A percentile compares a stretch with the other conserved stretches of the same genome.
Evolutionary conservation across 2,329 filamentous ascomycete genomes (phyloP).

Genomic region (Cordyceps cateniannulata): DNA sequence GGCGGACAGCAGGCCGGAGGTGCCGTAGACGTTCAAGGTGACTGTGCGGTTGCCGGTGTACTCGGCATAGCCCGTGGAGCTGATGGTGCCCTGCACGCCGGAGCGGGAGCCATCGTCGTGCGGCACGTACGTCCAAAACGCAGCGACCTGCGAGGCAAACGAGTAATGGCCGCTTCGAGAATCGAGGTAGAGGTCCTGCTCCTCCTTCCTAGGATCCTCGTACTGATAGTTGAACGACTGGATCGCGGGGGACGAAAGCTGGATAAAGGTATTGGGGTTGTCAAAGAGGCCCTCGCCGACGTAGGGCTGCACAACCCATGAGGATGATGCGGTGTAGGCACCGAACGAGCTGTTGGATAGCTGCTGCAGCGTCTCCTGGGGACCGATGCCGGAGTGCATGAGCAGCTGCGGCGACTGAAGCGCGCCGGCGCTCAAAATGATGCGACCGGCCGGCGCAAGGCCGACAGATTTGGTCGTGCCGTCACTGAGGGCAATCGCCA

Average conservation of each 20-base stretch:
- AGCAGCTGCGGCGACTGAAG: constrained; percentile 35
- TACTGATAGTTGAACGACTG: constrained; percentile 44
- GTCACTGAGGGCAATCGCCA: constrained; percentile 31
- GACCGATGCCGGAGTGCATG: constrained; percentile 39
- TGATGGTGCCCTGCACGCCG: constrained; percentile 47
- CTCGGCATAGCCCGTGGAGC: constrained; percentile 36
- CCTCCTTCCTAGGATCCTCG: constrained; percentile 32
- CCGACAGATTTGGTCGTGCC: constrained; percentile 25
- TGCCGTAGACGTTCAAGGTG: constrained; percentile 51
- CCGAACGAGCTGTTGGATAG: constrained; percentile 18
- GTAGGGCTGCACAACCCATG: constrained; percentile 42
- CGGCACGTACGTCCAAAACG: constrained; percentile 44
- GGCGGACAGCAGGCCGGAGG: constrained; percentile 44
- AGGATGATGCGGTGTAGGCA: constrained; percentile 22
- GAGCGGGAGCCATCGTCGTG: constrained; percentile 34
- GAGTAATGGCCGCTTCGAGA: constrained; percentile 44
- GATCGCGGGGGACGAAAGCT: constrained; percentile 35
- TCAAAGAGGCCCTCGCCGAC: constrained; percentile 47
- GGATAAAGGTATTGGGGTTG: constrained; percentile 50
- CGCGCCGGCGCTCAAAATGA: constrained; percentile 35
- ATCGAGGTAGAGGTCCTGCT: constrained; percentile 40
- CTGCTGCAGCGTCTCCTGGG: constrained; percentile 25
- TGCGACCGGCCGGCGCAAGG: constrained; percentile 18
- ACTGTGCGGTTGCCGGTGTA: constrained; percentile 39
- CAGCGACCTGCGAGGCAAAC: constrained; percentile 45